phyloP scores from a whole-genome alignment of 176 grass and related monocot genomes.

The Zea luxurians region DNA sequence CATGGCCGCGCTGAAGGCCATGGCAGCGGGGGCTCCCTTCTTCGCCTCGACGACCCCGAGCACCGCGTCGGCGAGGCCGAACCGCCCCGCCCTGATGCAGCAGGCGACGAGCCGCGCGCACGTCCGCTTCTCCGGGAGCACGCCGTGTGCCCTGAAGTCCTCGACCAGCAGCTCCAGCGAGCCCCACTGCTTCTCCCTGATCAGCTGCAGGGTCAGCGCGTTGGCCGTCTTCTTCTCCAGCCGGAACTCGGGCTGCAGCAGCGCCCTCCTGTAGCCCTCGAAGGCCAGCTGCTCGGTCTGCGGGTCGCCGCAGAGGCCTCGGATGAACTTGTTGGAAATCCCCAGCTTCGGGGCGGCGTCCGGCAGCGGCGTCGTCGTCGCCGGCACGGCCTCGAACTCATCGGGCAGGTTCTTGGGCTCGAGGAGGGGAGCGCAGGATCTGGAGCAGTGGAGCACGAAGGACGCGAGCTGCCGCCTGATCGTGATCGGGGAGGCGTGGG shows the following conservation, averaged over 20 bases:
- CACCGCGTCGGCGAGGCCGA: slow-evolving; percentile 64
- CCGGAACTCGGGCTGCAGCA: slow-evolving; percentile 58
- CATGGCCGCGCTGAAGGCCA: slow-evolving; percentile 71
- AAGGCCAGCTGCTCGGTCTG: slow-evolving; percentile 77
- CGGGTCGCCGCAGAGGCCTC: slow-evolving; percentile 56
- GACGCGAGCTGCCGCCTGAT: slow-evolving; percentile 36
- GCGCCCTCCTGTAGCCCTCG: slow-evolving; percentile 68
- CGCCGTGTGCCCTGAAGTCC: slow-evolving; percentile 44
- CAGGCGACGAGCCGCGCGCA: slow-evolving; percentile 58
- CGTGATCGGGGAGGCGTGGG: slow-evolving; percentile 32
- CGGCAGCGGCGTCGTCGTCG: slow-evolving; percentile 15
- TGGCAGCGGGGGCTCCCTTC: slow-evolving; percentile 43
- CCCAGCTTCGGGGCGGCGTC: slow-evolving; percentile 43
- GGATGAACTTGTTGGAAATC: slow-evolving; percentile 81
- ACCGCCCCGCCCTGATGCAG: slow-evolving; percentile 68
- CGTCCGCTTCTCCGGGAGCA: slow-evolving; percentile 65
- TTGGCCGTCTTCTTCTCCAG: slow-evolving; percentile 63
- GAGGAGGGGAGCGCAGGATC: slow-evolving; percentile 69
- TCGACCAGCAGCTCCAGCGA: slow-evolving; percentile 58
- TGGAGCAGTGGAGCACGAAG: slow-evolving; percentile 58
- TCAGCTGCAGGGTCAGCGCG: slow-evolving; percentile 47
- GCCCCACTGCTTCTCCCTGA: slow-evolving; percentile 71
- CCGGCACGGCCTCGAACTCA: slow-evolving; percentile 43
- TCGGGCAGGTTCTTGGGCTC: slow-evolving; percentile 54
- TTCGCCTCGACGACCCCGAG: slow-evolving; percentile 51